These are phyloP conservation scores for Camellia oleifera DNA, from an alignment of 179 eudicot species.

Conservation along the genomic window DNA sequence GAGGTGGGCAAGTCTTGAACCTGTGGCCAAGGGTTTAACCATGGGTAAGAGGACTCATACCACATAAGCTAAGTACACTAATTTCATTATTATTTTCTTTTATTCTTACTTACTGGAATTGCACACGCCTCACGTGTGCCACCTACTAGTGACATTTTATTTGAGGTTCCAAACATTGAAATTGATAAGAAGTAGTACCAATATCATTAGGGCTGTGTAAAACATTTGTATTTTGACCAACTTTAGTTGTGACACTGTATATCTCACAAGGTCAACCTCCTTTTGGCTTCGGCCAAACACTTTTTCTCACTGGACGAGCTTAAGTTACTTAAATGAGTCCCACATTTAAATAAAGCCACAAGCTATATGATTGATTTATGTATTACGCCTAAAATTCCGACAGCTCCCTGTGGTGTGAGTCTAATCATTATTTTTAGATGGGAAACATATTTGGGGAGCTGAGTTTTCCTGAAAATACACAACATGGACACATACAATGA, in stretches of 20 bases:
- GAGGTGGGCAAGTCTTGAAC: too few species aligned
- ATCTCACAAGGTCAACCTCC: not conserved
- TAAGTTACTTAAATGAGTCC: not conserved
- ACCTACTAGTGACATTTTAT: not conserved
- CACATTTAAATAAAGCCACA: not conserved
- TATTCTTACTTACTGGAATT: too few species aligned
- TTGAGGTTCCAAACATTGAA: not conserved
- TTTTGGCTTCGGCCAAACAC: too few species aligned
- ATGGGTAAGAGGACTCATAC: too few species aligned
- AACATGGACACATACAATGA: not conserved
- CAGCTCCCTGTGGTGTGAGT: not conserved
- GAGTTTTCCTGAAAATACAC: not conserved
- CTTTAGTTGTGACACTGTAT: not conserved
- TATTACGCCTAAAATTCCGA: not conserved
- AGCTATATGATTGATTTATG: not conserved
- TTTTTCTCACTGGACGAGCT: too few species aligned
- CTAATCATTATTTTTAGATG: not conserved
- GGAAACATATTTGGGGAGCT: not conserved
- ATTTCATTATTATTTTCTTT: too few species aligned
- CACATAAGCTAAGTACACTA: too few species aligned
- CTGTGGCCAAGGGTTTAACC: too few species aligned
- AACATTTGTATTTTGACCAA: not conserved
- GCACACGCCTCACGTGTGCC: too few species aligned
- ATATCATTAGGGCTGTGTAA: not conserved
- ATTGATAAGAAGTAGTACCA: not conserved